phyloP scores from a whole-genome alignment of 176 grass and related monocot genomes.

The Carex pumila region DNA sequence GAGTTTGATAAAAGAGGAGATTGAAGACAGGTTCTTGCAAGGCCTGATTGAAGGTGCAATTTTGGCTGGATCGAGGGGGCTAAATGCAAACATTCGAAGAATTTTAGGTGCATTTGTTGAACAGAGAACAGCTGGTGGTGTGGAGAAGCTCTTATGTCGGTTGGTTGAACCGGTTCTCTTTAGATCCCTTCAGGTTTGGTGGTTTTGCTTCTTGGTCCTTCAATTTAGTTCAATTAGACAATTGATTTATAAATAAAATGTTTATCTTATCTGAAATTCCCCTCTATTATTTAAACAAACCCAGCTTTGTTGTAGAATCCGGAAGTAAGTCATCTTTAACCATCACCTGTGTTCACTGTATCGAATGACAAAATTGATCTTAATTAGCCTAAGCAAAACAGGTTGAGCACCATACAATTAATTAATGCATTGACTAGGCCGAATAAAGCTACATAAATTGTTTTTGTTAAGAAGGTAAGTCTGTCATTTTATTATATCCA shows the following conservation, averaged over 20 bases:
- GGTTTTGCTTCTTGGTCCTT: conserved; percentile 3
- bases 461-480: not conserved
- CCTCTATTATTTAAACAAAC: not conserved
- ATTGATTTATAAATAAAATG: not conserved
- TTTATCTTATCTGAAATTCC: not conserved
- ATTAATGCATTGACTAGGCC: not conserved
- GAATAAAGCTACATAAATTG: not conserved
- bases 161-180: conserved; percentile 80
- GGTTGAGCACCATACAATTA: not conserved
- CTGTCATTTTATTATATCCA: not conserved
- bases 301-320: not conserved
- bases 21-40: conserved; percentile 66
- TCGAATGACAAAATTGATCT: not conserved
- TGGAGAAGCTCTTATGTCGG: conserved; percentile 71
- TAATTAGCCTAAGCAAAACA: not conserved
- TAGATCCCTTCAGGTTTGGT: conserved; percentile 67
- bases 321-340: not conserved
- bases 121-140: conserved; percentile 50
- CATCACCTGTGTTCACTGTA: not conserved
- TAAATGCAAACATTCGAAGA: conserved; percentile 50
- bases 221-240: not conserved
- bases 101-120: conserved; percentile 53
- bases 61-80: conserved; percentile 38
- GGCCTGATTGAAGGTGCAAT: conserved; percentile 62
- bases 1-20: conserved; percentile 39